These are phyloP conservation scores for Glutinoglossum americanum DNA, from an alignment of 495 filamentous ascomycete genomes.

Conservation along the genomic window DNA sequence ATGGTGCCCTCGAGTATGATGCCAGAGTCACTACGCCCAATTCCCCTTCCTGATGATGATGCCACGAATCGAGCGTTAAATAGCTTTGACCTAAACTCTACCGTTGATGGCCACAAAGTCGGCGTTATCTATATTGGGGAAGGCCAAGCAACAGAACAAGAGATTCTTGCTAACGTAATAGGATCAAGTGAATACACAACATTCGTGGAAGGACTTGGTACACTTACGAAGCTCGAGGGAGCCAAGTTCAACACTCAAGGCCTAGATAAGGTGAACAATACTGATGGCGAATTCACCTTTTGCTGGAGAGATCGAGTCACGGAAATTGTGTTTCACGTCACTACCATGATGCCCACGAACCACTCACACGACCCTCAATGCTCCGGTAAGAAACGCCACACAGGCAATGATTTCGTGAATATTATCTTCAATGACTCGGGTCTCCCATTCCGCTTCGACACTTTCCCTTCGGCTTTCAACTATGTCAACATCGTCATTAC, in stretches of 20 bases:
- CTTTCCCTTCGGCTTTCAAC: slow-evolving; percentile 83
- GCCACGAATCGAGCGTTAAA: slow-evolving; percentile 52
- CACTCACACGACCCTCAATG: slow-evolving; percentile 50
- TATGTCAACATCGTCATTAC: slow-evolving; percentile 91
- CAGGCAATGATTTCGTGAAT: slow-evolving; percentile 95
- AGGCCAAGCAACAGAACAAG: slow-evolving; percentile 55
- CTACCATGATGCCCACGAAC: slow-evolving; percentile 90
- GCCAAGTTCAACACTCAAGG: slow-evolving; percentile 87
- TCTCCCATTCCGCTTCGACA: slow-evolving; percentile 66
- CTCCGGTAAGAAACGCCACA: slow-evolving; percentile 77
- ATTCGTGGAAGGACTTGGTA: slow-evolving; percentile 63
- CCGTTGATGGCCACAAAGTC: slow-evolving; percentile 87
- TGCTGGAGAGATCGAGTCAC: slow-evolving; percentile 90
- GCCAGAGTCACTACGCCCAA: slow-evolving; percentile 36
- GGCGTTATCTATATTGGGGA: slow-evolving; percentile 82
- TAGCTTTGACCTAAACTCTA: slow-evolving; percentile 67
- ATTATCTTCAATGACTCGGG: slow-evolving; percentile 96
- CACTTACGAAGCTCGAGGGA: slow-evolving; percentile 51
- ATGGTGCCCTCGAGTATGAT: slow-evolving; percentile 47
- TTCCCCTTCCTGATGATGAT: slow-evolving; percentile 68
- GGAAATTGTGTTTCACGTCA: slow-evolving; percentile 86
- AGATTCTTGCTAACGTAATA: slow-evolving; percentile 65
- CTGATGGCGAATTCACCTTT: slow-evolving; percentile 67
- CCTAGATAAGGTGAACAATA: slow-evolving; percentile 49
- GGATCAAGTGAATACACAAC: slow-evolving; percentile 71